A percentile compares a stretch with the other conserved stretches of the same genome.
These are phyloP conservation scores for Fomitopsis schrenkii DNA, from an alignment of 1,284 basidiomycete genomes.

Conservation along the genomic window DNA sequence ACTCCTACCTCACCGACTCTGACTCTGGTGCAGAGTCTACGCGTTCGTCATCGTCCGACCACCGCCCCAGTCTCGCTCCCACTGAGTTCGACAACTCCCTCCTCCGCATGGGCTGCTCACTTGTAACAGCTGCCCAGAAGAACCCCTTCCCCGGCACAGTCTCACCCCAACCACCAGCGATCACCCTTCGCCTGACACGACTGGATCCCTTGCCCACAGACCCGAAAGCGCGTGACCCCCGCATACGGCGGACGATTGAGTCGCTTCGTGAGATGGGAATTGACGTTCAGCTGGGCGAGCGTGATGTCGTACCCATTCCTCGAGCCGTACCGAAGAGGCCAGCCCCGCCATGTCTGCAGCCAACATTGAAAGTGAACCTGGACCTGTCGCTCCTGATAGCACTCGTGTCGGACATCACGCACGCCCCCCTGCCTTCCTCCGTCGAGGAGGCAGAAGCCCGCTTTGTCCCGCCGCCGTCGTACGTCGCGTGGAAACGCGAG, in stretches of 20 bases:
- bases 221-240: slow-evolving; percentile 39
- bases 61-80: slow-evolving; percentile 36
- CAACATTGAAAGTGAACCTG: slow-evolving; percentile 64
- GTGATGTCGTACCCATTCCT: slow-evolving; percentile 25
- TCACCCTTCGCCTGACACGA: slow-evolving; percentile 69
- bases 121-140: slow-evolving; percentile 57
- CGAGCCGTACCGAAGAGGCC: not conserved
- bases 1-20: slow-evolving; percentile 74
- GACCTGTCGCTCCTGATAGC: slow-evolving; percentile 82
- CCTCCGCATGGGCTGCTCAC: slow-evolving; percentile 54
- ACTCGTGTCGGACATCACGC: slow-evolving; percentile 78
- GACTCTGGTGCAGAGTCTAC: slow-evolving; percentile 40
- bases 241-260: slow-evolving; percentile 60
- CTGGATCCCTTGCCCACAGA: slow-evolving; percentile 47
- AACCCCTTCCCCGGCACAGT: slow-evolving; percentile 37
- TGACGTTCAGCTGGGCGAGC: slow-evolving; percentile 65
- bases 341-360: slow-evolving; percentile 26
- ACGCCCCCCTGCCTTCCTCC: slow-evolving; percentile 58
- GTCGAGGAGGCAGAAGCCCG: slow-evolving; percentile 55
- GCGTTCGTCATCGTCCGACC: slow-evolving; percentile 21
- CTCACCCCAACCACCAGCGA: slow-evolving; percentile 22
- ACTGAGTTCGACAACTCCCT: slow-evolving; percentile 70
- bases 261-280: slow-evolving; percentile 59
- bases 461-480: slow-evolving; percentile 54
- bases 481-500: slow-evolving; percentile 56